phyloP scores from a whole-genome alignment of 768 basidiomycete species.

The Hericium erinaceus region DNA sequence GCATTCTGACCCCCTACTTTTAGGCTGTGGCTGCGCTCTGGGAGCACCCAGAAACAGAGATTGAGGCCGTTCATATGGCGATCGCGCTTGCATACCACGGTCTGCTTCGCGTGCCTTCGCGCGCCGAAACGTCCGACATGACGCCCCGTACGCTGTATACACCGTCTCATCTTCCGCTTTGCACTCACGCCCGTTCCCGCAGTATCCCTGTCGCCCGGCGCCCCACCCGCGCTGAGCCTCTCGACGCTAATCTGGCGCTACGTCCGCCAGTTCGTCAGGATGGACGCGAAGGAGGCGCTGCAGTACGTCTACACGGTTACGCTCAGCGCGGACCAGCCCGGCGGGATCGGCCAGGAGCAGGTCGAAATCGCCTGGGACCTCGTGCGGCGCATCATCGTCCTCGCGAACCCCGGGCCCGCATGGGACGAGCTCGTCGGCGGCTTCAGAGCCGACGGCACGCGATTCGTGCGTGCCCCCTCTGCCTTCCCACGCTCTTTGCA shows the following conservation, averaged over 20 bases:
- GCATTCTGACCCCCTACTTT: not conserved
- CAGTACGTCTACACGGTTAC: constrained; percentile 90
- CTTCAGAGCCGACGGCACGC: constrained; percentile 80
- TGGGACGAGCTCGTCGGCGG: constrained; percentile 97
- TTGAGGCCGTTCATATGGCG: constrained; percentile 91
- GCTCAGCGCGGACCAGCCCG: constrained; percentile 63
- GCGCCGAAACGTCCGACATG: constrained; percentile 77
- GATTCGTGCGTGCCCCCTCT: constrained; percentile 51
- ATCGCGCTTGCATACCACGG: constrained; percentile 92
- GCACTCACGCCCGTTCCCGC: not conserved
- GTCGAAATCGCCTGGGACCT: constrained; percentile 75
- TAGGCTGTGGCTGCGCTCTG: constrained; percentile 88
- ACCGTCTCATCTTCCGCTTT: constrained; percentile 9
- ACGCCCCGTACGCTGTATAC: constrained; percentile 53
- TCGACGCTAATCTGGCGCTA: constrained; percentile 88
- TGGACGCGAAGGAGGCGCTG: constrained; percentile 88
- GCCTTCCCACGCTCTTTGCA: not conserved
- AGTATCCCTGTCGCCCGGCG: constrained; percentile 67
- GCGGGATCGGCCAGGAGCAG: constrained; percentile 74
- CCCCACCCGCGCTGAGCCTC: constrained; percentile 67
- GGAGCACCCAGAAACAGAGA: constrained; percentile 78
- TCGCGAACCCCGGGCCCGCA: constrained; percentile 66
- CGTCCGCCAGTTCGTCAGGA: constrained; percentile 82
- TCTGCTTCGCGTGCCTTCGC: constrained; percentile 71
- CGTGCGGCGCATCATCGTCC: constrained; percentile 66